A percentile compares a stretch with the other conserved stretches of the same genome.
These are phyloP conservation scores for Salix viminalis DNA, from an alignment of 345 rosid species.

Conservation along the genomic window DNA sequence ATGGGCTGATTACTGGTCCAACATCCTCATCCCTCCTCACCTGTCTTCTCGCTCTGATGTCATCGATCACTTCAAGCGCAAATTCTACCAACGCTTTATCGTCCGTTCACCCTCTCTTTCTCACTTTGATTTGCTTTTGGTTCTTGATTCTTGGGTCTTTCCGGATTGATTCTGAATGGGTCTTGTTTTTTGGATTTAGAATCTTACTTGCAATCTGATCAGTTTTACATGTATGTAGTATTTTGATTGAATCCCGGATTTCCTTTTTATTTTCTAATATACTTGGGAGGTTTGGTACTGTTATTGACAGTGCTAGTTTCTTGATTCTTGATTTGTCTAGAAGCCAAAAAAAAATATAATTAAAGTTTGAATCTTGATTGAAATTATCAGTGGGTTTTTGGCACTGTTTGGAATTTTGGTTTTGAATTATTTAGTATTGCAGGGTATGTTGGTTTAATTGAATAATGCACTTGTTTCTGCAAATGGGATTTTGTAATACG, in stretches of 20 bases:
- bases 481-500: neutral
- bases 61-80: conserved; percentile 80
- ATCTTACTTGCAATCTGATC: neutral
- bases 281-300: neutral
- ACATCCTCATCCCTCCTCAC: conserved; percentile 85
- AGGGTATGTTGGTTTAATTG: neutral
- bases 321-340: neutral
- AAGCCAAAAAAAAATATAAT: neutral
- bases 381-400: neutral
- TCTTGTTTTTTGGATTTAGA: neutral
- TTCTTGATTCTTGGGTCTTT: neutral
- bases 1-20: conserved; percentile 95
- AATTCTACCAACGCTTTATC: conserved; percentile 89
- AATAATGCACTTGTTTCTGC: neutral
- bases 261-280: neutral
- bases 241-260: neutral
- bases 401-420: neutral
- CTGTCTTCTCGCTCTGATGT: conserved; percentile 88
- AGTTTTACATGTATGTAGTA: neutral
- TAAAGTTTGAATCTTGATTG: neutral
- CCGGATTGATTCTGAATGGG: neutral
- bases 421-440: neutral
- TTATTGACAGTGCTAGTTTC: neutral
- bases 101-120: conserved; percentile 29
- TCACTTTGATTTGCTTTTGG: neutral